phyloP scores from a whole-genome alignment of 2,329 filamentous ascomycete genomes.

The Corynespora cassiicola region DNA sequence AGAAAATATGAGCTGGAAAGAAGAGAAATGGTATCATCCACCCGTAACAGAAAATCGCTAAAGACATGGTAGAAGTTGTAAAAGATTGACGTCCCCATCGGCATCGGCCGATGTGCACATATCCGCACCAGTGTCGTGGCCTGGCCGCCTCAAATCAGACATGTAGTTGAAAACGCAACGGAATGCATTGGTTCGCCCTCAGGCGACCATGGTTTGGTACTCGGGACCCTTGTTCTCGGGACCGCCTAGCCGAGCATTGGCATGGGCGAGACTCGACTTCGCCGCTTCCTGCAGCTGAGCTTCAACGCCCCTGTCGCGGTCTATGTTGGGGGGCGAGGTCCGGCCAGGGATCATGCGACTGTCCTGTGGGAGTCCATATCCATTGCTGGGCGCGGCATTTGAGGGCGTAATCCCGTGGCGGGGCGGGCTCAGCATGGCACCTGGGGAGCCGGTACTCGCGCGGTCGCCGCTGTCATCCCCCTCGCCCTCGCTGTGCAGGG shows the following conservation, averaged over 20 bases:
- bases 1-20: no score
- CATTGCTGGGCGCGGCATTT: constrained; percentile 21
- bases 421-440: constrained; percentile 30
- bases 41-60: no score
- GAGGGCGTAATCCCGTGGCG: constrained; percentile 29
- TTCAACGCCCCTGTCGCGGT: constrained; percentile 29
- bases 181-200: no score
- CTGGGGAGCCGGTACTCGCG: constrained; percentile 36
- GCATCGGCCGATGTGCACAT: no score
- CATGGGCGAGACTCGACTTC: constrained; percentile 39
- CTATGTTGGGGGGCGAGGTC: constrained; percentile 25
- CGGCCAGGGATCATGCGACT: constrained; percentile 19
- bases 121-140: no score
- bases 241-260: constrained; percentile 22
- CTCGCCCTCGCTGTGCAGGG: constrained; percentile 41
- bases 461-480: constrained; percentile 37
- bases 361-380: constrained; percentile 20
- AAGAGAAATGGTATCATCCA: no score
- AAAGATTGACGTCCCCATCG: no score
- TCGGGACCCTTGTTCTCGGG: constrained; percentile 21
- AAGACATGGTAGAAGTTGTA: no score
- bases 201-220: constrained; percentile 36
- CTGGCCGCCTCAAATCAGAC: no score
- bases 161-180: no score
- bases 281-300: constrained; percentile 42